phyloP scores from a whole-genome alignment of 108 stramenopile species.

The Skeletonema grethae region DNA sequence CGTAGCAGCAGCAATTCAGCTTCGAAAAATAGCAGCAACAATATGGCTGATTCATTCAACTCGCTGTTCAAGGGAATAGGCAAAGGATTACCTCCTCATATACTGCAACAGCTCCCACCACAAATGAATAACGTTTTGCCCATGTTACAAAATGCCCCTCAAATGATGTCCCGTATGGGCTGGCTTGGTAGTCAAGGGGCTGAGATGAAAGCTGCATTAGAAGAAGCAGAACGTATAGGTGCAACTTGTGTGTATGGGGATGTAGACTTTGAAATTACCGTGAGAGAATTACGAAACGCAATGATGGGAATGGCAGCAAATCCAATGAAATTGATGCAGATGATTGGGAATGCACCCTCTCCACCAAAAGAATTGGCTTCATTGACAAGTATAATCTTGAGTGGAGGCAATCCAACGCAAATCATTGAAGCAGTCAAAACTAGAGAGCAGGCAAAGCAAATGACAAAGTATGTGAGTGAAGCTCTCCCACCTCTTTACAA shows the following conservation, averaged over 20 bases:
- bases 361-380: slow-evolving; percentile 13
- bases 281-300: slow-evolving; percentile 12
- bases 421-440: slow-evolving; percentile 28
- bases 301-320: slow-evolving; percentile 9
- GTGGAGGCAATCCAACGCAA: slow-evolving; percentile 6
- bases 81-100: neutral
- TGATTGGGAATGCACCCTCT: slow-evolving; percentile 5
- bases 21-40: neutral
- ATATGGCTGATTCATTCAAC: slow-evolving; percentile 2
- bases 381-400: neutral
- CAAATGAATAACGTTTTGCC: neutral
- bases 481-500: slow-evolving; percentile 9
- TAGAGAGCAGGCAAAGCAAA: slow-evolving; percentile 6
- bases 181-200: slow-evolving; percentile 17
- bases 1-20: slow-evolving; percentile 8
- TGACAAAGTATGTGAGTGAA: slow-evolving; percentile 15
- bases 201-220: slow-evolving; percentile 28
- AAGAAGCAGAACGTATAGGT: slow-evolving; percentile 26
- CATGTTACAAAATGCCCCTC: neutral
- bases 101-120: neutral
- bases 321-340: slow-evolving; percentile 17
- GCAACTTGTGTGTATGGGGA: slow-evolving; percentile 21
- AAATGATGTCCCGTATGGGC: slow-evolving; percentile 11
- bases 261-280: slow-evolving; percentile 16
- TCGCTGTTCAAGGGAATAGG: neutral